Base-by-base conservation (phyloP, 2,329 filamentous ascomycete species). In the Colletotrichum eleusines region DNA sequence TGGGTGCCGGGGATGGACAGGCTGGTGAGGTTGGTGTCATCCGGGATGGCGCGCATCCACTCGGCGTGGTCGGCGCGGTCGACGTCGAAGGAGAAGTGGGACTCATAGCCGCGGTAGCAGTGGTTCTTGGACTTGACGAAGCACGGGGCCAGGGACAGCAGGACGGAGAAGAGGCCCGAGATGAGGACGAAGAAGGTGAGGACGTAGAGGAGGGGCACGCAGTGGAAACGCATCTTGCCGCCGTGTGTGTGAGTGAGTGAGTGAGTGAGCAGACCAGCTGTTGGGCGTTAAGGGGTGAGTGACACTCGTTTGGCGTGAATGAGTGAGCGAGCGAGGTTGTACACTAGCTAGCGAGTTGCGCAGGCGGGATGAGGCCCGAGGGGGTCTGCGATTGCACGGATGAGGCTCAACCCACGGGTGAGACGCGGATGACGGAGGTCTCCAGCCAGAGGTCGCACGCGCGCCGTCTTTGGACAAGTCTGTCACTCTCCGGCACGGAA, bases 1-100 rank as follows among this genome's bases (percentile, higher is more conserved):
- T 87, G 85, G 1, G 85, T 87, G 38, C 86, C 86, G 0, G 85
- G 86, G 69, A 87, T 82, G 55, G 84, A 85, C 51, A 87, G 79
- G 61, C 77, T 80, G 40, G 83, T 80, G 42, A 87, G 76, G 55
- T 77, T 78, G 44, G 79, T 77, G 33, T 76, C 72, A 75, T 86
- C 82, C 35, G 83, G 82, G 14, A 86, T 75, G 8, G 61, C 60
- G 26, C 77, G 76, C 85, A 86, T 86, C 85, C 85, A 87, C 46
- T 72, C 63, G 8, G 80, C 75, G 40, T 80, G 75, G 51, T 77
- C 73, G 42, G 76, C 75, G 38, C 72, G 73, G 69, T 80, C 74
- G 46, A 80, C 76, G 73, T 86, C 82, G 76, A 86, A 86, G 60
- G 83, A 85, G 74, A 77, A 84, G 28, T 74, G 70, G 44, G 79